Conservation (phyloP, 306 rosid species). For the Oemleria cerasiformis region DNA sequence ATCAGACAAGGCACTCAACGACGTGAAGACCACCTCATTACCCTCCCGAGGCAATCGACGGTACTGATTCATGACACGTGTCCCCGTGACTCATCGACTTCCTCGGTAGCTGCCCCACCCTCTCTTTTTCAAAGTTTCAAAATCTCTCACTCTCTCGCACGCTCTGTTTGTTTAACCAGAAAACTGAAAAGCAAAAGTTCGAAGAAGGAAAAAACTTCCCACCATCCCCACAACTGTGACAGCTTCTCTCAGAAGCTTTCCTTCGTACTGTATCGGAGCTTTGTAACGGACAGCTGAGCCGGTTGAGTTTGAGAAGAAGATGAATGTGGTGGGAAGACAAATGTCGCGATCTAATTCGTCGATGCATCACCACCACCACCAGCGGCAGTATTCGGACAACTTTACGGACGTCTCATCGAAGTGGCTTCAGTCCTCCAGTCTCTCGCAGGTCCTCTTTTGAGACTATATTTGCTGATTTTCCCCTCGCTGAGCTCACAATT, state of each 20-base stretch:
- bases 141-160: constrained; percentile 13
- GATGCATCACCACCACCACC: constrained; percentile 41
- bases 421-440: constrained; percentile 54
- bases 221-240: neutral
- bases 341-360: constrained; percentile 58
- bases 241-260: neutral
- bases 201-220: neutral
- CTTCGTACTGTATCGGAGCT: neutral
- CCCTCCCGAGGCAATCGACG: constrained; percentile 10
- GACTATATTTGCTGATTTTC: neutral
- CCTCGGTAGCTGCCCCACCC: neutral
- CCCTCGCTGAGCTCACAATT: neutral
- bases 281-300: neutral
- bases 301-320: constrained; percentile 9
- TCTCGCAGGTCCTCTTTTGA: constrained; percentile 46
- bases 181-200: constrained; percentile 12
- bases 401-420: constrained; percentile 47
- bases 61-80: neutral
- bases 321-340: constrained; percentile 50
- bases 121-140: constrained; percentile 40
- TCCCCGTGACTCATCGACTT: constrained; percentile 21
- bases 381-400: constrained; percentile 68
- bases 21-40: constrained; percentile 25
- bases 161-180: constrained; percentile 17
- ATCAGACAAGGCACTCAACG: constrained; percentile 7